Evolutionary conservation across 2,329 filamentous ascomycete species (phyloP).

Genomic region (Beauveria scarabaeidicola): DNA sequence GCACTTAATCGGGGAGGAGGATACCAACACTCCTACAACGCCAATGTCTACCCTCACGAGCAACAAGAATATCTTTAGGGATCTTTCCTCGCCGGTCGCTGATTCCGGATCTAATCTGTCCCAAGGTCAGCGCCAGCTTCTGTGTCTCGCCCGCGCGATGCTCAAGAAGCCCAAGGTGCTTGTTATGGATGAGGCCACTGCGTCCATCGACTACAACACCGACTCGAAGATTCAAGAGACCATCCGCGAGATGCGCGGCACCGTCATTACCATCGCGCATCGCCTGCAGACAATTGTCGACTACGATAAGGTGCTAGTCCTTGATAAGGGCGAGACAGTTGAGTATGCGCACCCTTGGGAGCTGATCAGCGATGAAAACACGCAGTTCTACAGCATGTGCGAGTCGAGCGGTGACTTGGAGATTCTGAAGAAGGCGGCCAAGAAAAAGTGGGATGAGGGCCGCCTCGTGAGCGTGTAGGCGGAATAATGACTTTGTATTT

Average conservation of each 20-base stretch:
- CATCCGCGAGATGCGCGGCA: constrained; percentile 85
- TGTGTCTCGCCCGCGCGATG: constrained; percentile 87
- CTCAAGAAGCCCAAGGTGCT: constrained; percentile 86
- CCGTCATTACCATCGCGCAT: constrained; percentile 94
- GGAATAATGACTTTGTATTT: constrained; percentile 9
- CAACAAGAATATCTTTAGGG: constrained; percentile 87
- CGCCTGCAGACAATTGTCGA: constrained; percentile 94
- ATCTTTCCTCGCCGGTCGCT: constrained; percentile 72
- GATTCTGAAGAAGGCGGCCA: constrained; percentile 42
- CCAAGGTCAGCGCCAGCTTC: constrained; percentile 88
- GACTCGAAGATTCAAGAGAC: constrained; percentile 95
- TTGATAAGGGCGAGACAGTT: constrained; percentile 79
- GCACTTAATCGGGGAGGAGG: constrained; percentile 67
- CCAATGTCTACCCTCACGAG: constrained; percentile 38
- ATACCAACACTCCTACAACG: constrained; percentile 21
- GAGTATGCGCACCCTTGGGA: constrained; percentile 89
- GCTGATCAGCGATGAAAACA: constrained; percentile 62
- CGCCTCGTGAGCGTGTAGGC: constrained; percentile 28
- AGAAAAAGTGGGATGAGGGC: constrained; percentile 41
- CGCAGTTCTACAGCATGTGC: constrained; percentile 56
- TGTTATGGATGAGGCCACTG: constrained; percentile 99
- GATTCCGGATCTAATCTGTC: constrained; percentile 93
- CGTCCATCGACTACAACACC: constrained; percentile 93
- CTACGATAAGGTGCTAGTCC: constrained; percentile 92
- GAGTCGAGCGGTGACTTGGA: constrained; percentile 54